phyloP scores from a whole-genome alignment of 2,329 filamentous ascomycete species.

The Periconia digitata region DNA sequence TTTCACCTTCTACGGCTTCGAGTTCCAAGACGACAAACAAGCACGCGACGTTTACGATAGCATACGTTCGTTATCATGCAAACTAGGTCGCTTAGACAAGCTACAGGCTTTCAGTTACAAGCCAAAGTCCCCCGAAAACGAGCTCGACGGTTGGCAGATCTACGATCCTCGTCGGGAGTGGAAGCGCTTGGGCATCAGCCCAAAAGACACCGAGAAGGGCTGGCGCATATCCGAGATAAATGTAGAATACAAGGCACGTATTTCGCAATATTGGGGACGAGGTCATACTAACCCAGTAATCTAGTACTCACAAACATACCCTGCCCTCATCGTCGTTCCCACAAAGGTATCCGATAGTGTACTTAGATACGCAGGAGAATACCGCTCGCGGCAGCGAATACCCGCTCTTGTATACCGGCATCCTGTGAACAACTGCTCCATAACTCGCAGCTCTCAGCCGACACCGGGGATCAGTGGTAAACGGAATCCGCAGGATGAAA shows the following conservation, averaged over 20 bases:
- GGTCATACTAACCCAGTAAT: constrained; percentile 14
- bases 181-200: constrained; percentile 81
- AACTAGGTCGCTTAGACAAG: constrained; percentile 79
- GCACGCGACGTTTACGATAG: constrained; percentile 87
- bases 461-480: constrained; percentile 83
- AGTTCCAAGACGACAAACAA: constrained; percentile 72
- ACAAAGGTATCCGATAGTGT: constrained; percentile 94
- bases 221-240: constrained; percentile 95
- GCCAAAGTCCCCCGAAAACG: constrained; percentile 71
- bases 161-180: constrained; percentile 89
- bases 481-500: constrained; percentile 93
- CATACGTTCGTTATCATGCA: constrained; percentile 79
- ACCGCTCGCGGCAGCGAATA: constrained; percentile 85
- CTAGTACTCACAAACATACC: constrained; percentile 88
- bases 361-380: constrained; percentile 87
- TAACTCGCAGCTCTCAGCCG: constrained; percentile 92
- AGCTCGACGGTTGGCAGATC: constrained; percentile 76
- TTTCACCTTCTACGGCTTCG: constrained; percentile 91
- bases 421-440: constrained; percentile 93
- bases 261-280: not conserved
- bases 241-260: constrained; percentile 68
- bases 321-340: constrained; percentile 80
- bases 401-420: constrained; percentile 93
- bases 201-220: constrained; percentile 73
- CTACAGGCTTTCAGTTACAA: constrained; percentile 88